Conservation (phyloP, 2,329 filamentous ascomycete species). For the Arthroderma uncinatum region DNA sequence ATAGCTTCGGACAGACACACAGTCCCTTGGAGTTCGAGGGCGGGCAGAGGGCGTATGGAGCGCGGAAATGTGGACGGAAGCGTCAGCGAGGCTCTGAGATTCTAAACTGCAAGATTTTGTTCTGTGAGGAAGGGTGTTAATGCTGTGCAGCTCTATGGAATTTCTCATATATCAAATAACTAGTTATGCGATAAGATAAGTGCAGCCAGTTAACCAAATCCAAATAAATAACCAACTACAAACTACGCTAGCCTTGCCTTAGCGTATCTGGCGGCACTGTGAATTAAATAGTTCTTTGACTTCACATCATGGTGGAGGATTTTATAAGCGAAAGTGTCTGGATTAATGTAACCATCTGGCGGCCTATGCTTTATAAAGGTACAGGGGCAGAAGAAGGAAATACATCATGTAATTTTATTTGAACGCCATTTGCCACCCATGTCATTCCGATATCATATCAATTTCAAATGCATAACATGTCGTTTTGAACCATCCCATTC, state of each 20-base stretch:
- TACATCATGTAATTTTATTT: neutral
- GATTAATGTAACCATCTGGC: neutral
- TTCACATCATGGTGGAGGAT: neutral
- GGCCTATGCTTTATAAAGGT: neutral
- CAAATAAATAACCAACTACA: too few relatives aligned
- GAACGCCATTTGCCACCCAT: neutral
- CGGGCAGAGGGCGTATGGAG: neutral
- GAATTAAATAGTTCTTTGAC: neutral
- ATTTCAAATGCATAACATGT: conserved; percentile 5
- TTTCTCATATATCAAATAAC: too few relatives aligned
- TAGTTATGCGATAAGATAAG: neutral
- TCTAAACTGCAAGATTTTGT: too few relatives aligned
- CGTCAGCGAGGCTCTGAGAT: too few relatives aligned
- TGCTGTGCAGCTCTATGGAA: too few relatives aligned
- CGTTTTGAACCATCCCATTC: neutral
- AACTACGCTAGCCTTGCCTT: too few relatives aligned
- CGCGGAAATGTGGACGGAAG: neutral
- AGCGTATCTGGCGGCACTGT: too few relatives aligned
- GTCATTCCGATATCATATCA: neutral
- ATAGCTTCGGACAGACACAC: conserved; percentile 15
- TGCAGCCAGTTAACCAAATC: too few relatives aligned
- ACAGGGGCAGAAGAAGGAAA: neutral
- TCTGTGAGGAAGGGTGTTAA: too few relatives aligned
- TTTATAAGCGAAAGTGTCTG: neutral
- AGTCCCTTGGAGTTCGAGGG: too few relatives aligned